Base-by-base conservation (phyloP, 108 stramenopile species). In the Cyclotella sp. region DNA sequence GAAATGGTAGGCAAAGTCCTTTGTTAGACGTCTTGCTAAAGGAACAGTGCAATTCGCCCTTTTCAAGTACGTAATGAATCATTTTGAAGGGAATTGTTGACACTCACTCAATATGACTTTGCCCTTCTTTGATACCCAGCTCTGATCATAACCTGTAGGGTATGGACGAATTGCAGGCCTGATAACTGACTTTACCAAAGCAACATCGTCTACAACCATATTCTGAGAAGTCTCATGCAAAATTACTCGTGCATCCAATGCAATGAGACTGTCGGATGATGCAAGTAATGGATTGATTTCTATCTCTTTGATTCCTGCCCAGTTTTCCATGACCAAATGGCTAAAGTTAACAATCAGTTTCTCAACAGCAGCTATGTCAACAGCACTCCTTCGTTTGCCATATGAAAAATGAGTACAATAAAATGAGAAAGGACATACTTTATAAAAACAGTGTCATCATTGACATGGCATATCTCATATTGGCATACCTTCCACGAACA, bases 251-350 rank as follows among this genome's bases (percentile, higher is more conserved):
- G 76, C 75, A 66, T 82, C 81, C 22, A 77, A 34, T 30, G 76
- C 81, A 21, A 77, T 10, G 28, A 74, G 55, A 22, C 63, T 49
- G 28, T 72, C 46, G 15, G 55, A 30, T 9, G 57, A 51, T 0
- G 40, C 68, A 54, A 81, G 53, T 14, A 81, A 60, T 16, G 80
- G 80, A 49, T 81, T 81, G 60, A 83, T 83, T 42, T 83, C 82
- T 15, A 83, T 49, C 55, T 83, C 82, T 15, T 64, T 42, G 40
- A 83, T 76, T n/a, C 51, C 45, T 26, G 41, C 26, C 73, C 79
- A 80, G 18, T 74, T 80, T 41, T 80, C 78, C 64, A 67, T 72
- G 3, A 79, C 65, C 39, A 79, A 60, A 53, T 79, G 78, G 47
- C 65, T 68, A 54, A 75, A 77, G 70, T 73, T 77, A 10, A 77